A percentile compares a stretch with the other conserved stretches of the same genome.
These are phyloP conservation scores for Aureobasidium sp. DNA, from an alignment of 2,329 filamentous ascomycete genomes.

Conservation along the genomic window DNA sequence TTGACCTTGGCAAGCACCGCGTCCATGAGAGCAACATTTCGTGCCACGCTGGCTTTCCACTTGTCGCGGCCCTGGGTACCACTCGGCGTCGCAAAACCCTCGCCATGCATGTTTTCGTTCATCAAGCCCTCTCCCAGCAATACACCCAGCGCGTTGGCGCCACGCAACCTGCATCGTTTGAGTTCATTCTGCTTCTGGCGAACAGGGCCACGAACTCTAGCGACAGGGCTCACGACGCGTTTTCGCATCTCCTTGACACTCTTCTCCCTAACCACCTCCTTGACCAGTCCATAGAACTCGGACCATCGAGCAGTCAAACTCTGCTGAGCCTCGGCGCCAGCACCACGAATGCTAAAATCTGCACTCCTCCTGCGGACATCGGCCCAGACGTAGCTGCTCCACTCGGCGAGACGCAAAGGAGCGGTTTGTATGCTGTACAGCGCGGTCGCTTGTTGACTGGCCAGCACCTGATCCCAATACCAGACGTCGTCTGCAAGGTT, in stretches of 20 bases:
- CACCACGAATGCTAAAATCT: slow-evolving; percentile 20
- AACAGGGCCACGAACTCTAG: slow-evolving; percentile 66
- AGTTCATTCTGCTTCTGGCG: slow-evolving; percentile 65
- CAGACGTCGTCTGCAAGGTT: slow-evolving; percentile 79
- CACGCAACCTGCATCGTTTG: slow-evolving; percentile 67
- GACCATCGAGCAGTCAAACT: slow-evolving; percentile 26
- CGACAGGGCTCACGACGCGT: slow-evolving; percentile 70
- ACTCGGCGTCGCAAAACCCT: slow-evolving; percentile 25
- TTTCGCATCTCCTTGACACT: slow-evolving; percentile 65
- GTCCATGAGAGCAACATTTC: slow-evolving; percentile 79
- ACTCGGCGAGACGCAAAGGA: slow-evolving; percentile 66
- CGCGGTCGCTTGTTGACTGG: slow-evolving; percentile 69
- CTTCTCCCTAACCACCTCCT: slow-evolving; percentile 65
- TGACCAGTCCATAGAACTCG: slow-evolving; percentile 72
- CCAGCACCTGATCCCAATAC: slow-evolving; percentile 90
- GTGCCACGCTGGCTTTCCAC: slow-evolving; percentile 70
- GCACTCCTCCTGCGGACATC: slow-evolving; percentile 46
- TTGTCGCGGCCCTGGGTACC: slow-evolving; percentile 33
- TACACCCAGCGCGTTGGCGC: slow-evolving; percentile 78
- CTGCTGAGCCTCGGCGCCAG: slow-evolving; percentile 26
- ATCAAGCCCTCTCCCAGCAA: slow-evolving; percentile 79
- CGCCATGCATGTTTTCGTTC: slow-evolving; percentile 37
- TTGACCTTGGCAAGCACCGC: slow-evolving; percentile 69
- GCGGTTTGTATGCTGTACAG: slow-evolving; percentile 83
- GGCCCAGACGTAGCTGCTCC: slow-evolving; percentile 61